Base-by-base conservation (phyloP, 1,284 basidiomycete genomes). In the Irpex sp. region DNA sequence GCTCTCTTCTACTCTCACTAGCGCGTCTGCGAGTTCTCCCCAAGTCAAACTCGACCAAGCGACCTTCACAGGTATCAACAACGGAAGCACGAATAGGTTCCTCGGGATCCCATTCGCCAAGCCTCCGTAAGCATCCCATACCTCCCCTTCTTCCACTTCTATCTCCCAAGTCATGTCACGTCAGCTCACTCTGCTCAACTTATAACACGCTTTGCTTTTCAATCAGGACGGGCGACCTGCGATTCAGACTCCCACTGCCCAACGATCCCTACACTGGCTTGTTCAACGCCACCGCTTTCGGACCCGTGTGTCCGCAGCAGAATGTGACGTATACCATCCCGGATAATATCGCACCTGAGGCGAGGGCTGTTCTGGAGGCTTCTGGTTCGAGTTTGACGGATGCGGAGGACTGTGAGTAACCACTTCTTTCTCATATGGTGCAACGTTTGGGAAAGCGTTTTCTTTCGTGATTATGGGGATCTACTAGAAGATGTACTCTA, bases 261-360 rank as follows among this genome's bases (percentile, higher is more conserved):
- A 14, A 64, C 61, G 14, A 59, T 16, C 36, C 48, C 28, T 59
- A 59, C 39, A 18, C 58, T 5, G 37, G 58, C 28, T n/a, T 35
- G 18, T 16, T 28, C 12, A 18, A 51, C 10, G 49, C 49, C n/a
- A 23, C 49, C 18, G n/a, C 49, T 12, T 51, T 51, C 19, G 49
- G 49, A 18, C 49, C n/a, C 10, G 21, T 19, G 49, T 51, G 49
- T 23, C 49, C 49, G 10, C 49, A 51, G 19, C 49, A 51, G 21
- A 23, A 16, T 5, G 10, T 51, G 5, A n/a, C 16, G 5, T 18
- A 19, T 51, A 51, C 8, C 10, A 51, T 23, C 21, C 49, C 49
- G 19, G 49, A 51, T 19, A 45, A 45, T 16, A 14, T 45, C 8
- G 42, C 49, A 6, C 18, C 18, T 21, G 49, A 51, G n/a, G 49